These are phyloP conservation scores for Acer campestre DNA, from an alignment of 345 rosid genomes.

Conservation along the genomic window DNA sequence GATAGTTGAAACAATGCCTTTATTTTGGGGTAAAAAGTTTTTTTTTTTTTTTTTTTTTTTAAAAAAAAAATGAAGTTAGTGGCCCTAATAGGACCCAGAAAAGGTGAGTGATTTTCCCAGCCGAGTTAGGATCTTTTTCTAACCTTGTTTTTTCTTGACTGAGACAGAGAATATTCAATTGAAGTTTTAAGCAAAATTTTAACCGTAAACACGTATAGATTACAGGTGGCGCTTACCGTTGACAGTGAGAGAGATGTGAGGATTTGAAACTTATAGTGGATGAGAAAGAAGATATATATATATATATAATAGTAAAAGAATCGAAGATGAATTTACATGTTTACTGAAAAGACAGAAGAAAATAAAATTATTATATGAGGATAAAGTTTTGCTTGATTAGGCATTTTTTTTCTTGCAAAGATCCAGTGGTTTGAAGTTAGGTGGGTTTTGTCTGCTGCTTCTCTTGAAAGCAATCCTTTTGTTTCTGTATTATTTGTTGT, in stretches of 20 bases:
- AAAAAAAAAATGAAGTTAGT: background rate
- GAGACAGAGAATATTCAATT: no score
- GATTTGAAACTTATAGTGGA: background rate
- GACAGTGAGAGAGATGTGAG: background rate
- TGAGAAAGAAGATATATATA: background rate
- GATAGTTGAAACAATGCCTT: background rate
- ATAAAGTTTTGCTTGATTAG: background rate
- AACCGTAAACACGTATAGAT: no score
- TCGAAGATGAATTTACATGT: background rate
- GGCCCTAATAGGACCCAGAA: background rate
- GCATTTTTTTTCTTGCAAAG: background rate
- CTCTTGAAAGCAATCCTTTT: background rate
- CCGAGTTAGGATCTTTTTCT: no score
- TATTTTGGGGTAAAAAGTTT: background rate
- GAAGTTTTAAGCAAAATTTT: no score
- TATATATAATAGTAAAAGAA: background rate
- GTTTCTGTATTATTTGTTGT: background rate
- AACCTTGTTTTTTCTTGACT: no score
- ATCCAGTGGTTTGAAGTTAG: background rate
- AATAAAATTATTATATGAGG: background rate
- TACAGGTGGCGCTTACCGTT: no score
- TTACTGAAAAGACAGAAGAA: background rate
- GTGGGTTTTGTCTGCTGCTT: slow-evolving; percentile 20
- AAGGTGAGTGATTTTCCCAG: background rate
- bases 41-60: no score